Conservation (phyloP, 2,329 filamentous ascomycete genomes). For the Colletotrichum liriopes region DNA sequence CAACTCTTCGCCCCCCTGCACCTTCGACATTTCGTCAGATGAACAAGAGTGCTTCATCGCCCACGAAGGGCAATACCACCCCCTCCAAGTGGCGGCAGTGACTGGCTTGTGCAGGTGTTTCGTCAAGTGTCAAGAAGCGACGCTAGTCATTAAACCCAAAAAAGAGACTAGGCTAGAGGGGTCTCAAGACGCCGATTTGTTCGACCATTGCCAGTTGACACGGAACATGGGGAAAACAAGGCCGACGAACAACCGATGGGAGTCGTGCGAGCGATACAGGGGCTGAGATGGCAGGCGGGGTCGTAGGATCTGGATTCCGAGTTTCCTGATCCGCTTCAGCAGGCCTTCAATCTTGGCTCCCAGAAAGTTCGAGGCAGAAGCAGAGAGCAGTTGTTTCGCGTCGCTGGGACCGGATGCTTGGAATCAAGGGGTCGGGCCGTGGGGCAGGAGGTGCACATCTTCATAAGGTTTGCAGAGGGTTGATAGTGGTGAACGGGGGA, state of each 20-base stretch:
- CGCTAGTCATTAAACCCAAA: constrained; percentile 16
- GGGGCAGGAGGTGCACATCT: constrained; percentile 28
- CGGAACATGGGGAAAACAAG: constrained; percentile 21
- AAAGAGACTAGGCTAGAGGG: constrained; percentile 12
- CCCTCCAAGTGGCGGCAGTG: constrained; percentile 18
- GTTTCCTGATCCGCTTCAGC: background rate
- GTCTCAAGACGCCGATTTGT: constrained; percentile 32
- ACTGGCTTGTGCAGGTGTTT: constrained; percentile 29
- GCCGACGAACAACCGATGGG: constrained; percentile 14
- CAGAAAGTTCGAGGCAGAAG: background rate
- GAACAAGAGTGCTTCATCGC: background rate
- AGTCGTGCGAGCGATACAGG: background rate
- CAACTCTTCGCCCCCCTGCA: background rate
- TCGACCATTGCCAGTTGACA: constrained; percentile 31
- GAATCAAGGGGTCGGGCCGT: constrained; percentile 18
- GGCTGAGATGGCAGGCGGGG: background rate
- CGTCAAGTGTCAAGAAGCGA: constrained; percentile 17
- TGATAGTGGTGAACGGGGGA: background rate
- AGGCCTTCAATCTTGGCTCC: constrained; percentile 1
- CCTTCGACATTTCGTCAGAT: background rate
- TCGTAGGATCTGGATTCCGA: background rate
- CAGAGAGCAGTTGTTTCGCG: background rate
- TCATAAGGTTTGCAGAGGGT: constrained; percentile 2
- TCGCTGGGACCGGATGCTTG: background rate
- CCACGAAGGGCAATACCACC: background rate